Evolutionary conservation across 2,329 filamentous ascomycete species (phyloP).

Genomic region (Fusarium sp.): DNA sequence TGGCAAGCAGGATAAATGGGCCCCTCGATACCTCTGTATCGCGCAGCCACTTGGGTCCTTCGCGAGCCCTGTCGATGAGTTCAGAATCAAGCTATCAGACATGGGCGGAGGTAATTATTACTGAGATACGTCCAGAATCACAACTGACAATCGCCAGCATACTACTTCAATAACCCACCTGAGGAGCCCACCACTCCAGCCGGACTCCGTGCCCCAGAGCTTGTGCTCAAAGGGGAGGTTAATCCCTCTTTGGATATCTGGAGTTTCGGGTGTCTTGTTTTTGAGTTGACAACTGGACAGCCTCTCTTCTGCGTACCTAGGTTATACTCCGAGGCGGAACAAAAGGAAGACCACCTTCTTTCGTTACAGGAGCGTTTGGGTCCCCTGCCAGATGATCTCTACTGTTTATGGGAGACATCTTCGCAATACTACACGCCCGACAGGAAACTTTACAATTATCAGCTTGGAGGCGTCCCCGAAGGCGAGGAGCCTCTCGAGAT

Average conservation of each 20-base stretch:
- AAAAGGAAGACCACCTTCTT: constrained; percentile 6
- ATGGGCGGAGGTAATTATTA: constrained; percentile 18
- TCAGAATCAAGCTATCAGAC: constrained; percentile 22
- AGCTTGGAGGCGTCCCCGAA: constrained; percentile 6
- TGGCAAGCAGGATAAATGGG: constrained; percentile 25
- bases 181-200: not conserved
- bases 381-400: not conserved
- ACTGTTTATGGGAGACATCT: constrained; percentile 6
- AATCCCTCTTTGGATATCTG: constrained; percentile 25
- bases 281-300: constrained; percentile 18
- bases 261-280: constrained; percentile 37
- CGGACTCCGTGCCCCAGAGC: constrained; percentile 20
- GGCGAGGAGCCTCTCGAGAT: constrained; percentile 8
- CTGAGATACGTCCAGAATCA: not conserved
- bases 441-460: constrained; percentile 14
- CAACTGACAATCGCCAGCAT: constrained; percentile 10
- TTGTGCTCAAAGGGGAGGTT: constrained; percentile 8
- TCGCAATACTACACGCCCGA: constrained; percentile 18
- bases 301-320: constrained; percentile 11
- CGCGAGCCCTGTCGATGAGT: not conserved
- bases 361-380: constrained; percentile 3
- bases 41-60: constrained; percentile 10
- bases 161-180: not conserved
- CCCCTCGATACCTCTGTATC: constrained; percentile 18
- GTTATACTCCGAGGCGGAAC: not conserved